Evolutionary conservation across 2,329 filamentous ascomycete genomes (phyloP), one percentile per base, ranked within the genome.

Genomic region (Stachybotrys chlorohalonatus): DNA sequence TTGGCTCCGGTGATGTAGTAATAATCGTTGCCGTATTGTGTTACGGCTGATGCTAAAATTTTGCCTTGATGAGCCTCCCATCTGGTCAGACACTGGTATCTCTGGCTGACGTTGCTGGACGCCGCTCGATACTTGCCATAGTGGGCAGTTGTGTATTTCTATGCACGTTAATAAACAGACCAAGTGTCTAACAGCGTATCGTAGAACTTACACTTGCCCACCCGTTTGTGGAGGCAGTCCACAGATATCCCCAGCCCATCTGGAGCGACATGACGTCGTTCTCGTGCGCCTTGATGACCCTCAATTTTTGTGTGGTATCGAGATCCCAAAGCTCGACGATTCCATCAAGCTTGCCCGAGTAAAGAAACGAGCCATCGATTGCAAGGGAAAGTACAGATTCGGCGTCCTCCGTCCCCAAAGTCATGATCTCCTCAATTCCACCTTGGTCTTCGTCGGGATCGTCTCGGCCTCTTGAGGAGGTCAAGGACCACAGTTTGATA

Each of bases 261-360:
- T 90, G 87, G 48, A 97, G 76, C 0, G 90, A 87, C 77, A 95
- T 90, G 51, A 97, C 83, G 67, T 97, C 90, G 48, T 85, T 86
- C 39, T 82, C 83, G 62, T 91, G 87, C 1, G 87, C 84, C 65
- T 88, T 91, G 65, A 99, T 87, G 16, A 90, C 91, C 55, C 94
- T 82, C 49, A 99, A 79, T 51, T 94, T 85, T 70, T 99, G 94
- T 53, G 87, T 85, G 0, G 94, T 97, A 66, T 97, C 93, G 13
- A 99, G 78, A 67, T 99, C 95, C 93, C 95, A 99, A 11, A 99
- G 83, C 67, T 97, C 93, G 56, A 99, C 84, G 52, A 95, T 82
- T 24, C 94, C 95, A 46, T 89, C 85, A 1, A 91, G 81, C 62
- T 95, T 88, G 50, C 94, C 94, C 56, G 89, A 90, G 66, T 97